phyloP scores from a whole-genome alignment of 2,329 filamentous ascomycete species.

The Nannizziopsis barbatae region DNA sequence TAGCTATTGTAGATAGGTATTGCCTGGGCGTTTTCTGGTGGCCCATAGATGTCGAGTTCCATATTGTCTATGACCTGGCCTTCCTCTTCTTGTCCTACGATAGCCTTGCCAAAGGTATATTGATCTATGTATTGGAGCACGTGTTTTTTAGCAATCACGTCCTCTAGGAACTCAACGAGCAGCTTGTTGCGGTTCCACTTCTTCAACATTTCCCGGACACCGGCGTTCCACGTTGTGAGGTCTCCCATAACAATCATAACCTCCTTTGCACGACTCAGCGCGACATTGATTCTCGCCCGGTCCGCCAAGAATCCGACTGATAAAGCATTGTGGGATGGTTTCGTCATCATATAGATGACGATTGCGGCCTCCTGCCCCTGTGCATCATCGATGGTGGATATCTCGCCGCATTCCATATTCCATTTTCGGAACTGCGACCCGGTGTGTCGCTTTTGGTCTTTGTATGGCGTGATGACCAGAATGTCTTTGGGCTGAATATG shows the following conservation, averaged over 20 bases:
- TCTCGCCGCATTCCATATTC: not conserved
- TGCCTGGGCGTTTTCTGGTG: no score
- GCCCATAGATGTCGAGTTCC: no score
- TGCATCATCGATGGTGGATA: conserved; percentile 7
- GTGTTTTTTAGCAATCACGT: not conserved
- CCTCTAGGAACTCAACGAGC: not conserved
- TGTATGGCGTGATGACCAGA: conserved; percentile 2
- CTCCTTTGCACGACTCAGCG: conserved; percentile 6
- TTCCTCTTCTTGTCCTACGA: no score
- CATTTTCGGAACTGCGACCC: not conserved
- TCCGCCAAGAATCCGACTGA: conserved; percentile 7
- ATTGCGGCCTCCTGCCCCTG: conserved; percentile 9
- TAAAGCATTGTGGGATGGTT: not conserved
- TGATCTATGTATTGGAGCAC: not conserved
- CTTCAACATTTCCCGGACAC: not conserved
- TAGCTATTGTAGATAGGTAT: no score
- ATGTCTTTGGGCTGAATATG: conserved; percentile 2
- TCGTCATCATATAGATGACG: conserved; percentile 11
- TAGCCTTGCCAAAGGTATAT: no score
- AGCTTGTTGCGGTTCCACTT: not conserved
- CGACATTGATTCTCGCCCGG: conserved; percentile 2
- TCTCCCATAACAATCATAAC: not conserved
- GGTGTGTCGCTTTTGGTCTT: not conserved
- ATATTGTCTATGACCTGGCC: no score
- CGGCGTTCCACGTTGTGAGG: not conserved